Evolutionary conservation across 2,329 filamentous ascomycete genomes (phyloP).

Genomic region (Penicillium occitanis): DNA sequence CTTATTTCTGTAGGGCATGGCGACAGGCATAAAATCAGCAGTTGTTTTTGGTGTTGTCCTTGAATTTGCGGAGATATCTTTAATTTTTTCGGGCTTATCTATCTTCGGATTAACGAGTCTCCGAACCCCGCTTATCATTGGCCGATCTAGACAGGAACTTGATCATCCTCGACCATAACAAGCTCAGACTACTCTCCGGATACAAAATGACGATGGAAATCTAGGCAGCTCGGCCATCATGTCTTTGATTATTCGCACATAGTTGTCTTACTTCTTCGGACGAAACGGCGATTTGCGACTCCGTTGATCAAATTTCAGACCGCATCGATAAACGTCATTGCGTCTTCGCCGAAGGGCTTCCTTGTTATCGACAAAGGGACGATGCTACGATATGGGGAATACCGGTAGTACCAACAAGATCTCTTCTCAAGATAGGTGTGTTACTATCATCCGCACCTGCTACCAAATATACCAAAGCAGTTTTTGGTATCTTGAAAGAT

Average conservation of each 20-base stretch:
- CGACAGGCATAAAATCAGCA: not conserved
- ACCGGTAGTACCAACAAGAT: constrained; percentile 63
- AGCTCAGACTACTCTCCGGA: not conserved
- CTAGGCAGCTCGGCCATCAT: not conserved
- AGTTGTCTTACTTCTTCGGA: not conserved
- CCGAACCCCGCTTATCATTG: constrained; percentile 14
- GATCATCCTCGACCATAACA: not conserved
- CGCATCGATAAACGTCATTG: constrained; percentile 9
- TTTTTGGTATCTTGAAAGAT: not conserved
- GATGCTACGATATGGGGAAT: constrained; percentile 59
- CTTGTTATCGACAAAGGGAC: constrained; percentile 13
- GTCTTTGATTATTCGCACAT: not conserved
- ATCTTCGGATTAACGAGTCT: constrained; percentile 4
- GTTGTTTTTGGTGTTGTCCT: not conserved
- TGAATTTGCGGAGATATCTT: not conserved
- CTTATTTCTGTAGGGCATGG: constrained; percentile 42
- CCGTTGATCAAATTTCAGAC: not conserved
- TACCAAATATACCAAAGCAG: not conserved
- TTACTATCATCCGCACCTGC: constrained; percentile 19
- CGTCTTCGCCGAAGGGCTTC: constrained; percentile 3
- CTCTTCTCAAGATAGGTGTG: constrained; percentile 82
- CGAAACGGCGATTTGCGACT: not conserved
- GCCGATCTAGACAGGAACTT: not conserved
- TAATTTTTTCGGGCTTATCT: constrained; percentile 13
- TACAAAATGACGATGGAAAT: not conserved